Evolutionary conservation across 139 green algal genomes (phyloP), one percentile per base, ranked within the genome.

Genomic region (Nannochloris sp.): DNA sequence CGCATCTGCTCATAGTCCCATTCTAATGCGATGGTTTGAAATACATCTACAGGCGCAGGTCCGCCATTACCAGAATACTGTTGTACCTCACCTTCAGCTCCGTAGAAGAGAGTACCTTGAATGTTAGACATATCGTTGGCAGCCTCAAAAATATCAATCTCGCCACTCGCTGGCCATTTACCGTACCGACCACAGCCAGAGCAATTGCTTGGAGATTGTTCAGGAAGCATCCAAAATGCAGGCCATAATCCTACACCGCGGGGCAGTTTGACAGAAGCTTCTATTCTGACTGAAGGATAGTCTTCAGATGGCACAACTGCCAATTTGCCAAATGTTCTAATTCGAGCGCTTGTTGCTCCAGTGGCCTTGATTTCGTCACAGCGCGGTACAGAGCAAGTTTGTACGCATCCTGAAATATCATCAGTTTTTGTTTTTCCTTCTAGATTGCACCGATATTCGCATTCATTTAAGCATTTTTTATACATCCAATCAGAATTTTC

Each of bases 211-310:
- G 25, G 24, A 32, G 30, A 6, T 31, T 31, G 31, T 10, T 36
- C n/a, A 1, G 67, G 60, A 10, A 74, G 44, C 67, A 74, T 56
- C 67, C 67, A 74, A 44, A 74, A 74, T 2, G 67, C 67, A 4
- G 59, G 59, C 67, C 67, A 74, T 2, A 74, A 36, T 46, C 60
- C 46, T 19, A 60, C 15, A 29, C 67, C 59, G 13, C 23, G 14
- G 6, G 62, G 62, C 25, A 64, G 23, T 12, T 62, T 33, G 14
- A 69, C 60, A 4, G n/a, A n/a, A 9, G 62, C 62, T 42, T 69
- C 62, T 8, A 69, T 30, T 32, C 39, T 25, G 9, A 69, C 12
- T 4, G 32, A 45, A 31, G 12, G 12, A 14, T 15, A 63, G 25
- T 36, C 27, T 32, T 24, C 38, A 7, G 46, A 39, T 0, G 62